Base-by-base conservation (phyloP, 208 protist genomes). In the Trypanosoma melophagium region DNA sequence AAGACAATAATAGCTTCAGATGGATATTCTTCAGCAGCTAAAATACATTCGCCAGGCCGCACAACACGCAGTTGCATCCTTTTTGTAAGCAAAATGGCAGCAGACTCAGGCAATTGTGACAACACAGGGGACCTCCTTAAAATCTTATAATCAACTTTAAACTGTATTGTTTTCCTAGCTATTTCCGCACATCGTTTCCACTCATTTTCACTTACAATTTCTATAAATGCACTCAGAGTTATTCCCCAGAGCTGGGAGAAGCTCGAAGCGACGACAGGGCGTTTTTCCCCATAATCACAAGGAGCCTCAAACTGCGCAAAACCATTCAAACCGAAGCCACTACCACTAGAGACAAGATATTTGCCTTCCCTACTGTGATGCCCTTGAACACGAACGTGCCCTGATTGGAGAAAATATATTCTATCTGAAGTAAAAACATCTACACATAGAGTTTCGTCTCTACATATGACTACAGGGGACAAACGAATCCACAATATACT, bases 191-290 rank as follows among this genome's bases (percentile, higher is more conserved):
- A 88, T 24, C 50, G 60, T 21, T 68, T 63, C 64, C 65, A 63
- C 21, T 79, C 66, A 24, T 51, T 74, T 24, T 52, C 64, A 42
- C 74, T 72, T 35, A 81, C 82, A 24, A 76, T 45, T 17, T 74
- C 38, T 12, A 74, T 41, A 14, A 90, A 22, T 7, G 41, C 51
- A 9, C 38, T 19, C 10, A 78, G 31, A 5, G 77, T 25, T 42
- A 90, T 45, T n/a, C 63, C 49, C 87, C 87, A 93, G 44, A 84
- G 66, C 53, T 89, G 82, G 44, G 76, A 85, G 66, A 89, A 88
- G 22, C 52, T 70, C 0, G 58, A 42, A 14, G 80, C 79, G 3
- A 69, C 63, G 21, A 69, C 80, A 16, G 38, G 56, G 14, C 60
- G 66, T 28, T 54, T 61, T 64, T 80, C 79, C 19, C 65, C 71